These are phyloP conservation scores for Lachancea sp. DNA, from an alignment of 805 yeast species.

Conservation along the genomic window DNA sequence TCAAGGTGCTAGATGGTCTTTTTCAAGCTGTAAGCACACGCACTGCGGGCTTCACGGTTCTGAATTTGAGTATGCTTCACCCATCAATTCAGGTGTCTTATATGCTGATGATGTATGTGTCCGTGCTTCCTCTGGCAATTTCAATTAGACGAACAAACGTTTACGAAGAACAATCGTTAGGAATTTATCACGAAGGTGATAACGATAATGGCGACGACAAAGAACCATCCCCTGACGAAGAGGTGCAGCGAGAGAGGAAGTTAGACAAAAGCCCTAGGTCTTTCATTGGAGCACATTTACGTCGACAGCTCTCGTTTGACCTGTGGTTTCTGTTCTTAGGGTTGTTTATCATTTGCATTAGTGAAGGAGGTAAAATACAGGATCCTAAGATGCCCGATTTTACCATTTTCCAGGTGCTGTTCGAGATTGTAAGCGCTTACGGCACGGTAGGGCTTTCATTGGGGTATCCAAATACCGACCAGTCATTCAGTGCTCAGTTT, in stretches of 20 bases:
- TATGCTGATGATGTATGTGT: constrained; percentile 96
- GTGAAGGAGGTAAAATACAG: constrained; percentile 62
- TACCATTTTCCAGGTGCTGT: constrained; percentile 64
- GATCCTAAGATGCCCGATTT: constrained; percentile 44
- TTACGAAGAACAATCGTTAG: constrained; percentile 93
- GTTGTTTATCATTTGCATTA: constrained; percentile 76
- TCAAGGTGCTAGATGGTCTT: constrained; percentile 70
- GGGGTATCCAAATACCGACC: constrained; percentile 63
- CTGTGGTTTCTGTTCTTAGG: constrained; percentile 90
- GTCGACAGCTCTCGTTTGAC: constrained; percentile 89
- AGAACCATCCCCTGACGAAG: constrained; percentile 19
- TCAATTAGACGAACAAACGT: constrained; percentile 95
- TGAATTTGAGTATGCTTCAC: constrained; percentile 63
- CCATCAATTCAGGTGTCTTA: constrained; percentile 93
- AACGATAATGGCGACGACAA: constrained; percentile 23
- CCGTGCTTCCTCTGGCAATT: constrained; percentile 92
- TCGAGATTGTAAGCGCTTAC: constrained; percentile 90
- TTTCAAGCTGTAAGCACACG: constrained; percentile 90
- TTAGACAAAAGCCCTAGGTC: constrained; percentile 39
- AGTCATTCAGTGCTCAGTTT: constrained; percentile 73
- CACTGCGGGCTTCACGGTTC: constrained; percentile 84
- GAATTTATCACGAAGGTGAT: constrained; percentile 55
- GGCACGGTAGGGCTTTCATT: constrained; percentile 93
- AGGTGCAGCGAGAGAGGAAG: constrained; percentile 15
- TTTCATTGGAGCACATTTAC: constrained; percentile 78